Conservation (phyloP, 139 green algal genomes). For the Chlorella sp. region DNA sequence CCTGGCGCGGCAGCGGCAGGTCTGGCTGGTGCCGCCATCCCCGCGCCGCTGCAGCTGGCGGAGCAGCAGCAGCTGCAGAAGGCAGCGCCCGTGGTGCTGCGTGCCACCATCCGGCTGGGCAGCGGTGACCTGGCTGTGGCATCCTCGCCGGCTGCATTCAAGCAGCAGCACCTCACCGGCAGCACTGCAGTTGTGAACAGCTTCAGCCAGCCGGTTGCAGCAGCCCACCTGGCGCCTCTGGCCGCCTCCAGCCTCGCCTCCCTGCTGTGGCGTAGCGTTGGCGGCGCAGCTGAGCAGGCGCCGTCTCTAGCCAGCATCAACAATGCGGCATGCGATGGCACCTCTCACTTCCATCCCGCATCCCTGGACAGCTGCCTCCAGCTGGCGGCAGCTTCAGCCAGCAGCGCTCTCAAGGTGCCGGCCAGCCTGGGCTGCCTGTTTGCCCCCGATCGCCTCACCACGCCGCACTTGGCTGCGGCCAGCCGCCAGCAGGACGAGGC, state of each 20-base stretch:
- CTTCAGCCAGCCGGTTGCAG: not conserved
- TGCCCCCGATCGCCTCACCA: not conserved
- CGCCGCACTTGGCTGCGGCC: conserved; percentile 3
- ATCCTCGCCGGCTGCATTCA: conserved; percentile 26
- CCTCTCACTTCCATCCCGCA: conserved; percentile 54
- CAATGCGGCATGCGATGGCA: conserved; percentile 8
- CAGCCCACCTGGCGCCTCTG: not conserved
- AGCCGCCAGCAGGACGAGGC: conserved; percentile 1
- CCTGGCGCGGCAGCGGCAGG: not conserved
- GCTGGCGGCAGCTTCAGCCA: conserved; percentile 47
- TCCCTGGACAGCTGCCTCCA: conserved; percentile 69
- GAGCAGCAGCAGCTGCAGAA: not conserved
- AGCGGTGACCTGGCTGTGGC: conserved; percentile 1
- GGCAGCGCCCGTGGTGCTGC: conserved; percentile 7
- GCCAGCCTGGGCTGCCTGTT: conserved; percentile 21
- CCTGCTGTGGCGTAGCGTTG: not conserved
- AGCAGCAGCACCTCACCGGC: conserved; percentile 31
- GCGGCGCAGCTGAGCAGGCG: not conserved
- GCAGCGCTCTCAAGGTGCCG: conserved; percentile 29
- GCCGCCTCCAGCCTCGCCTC: not conserved
- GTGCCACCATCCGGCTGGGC: conserved; percentile 9
- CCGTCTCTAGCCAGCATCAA: conserved; percentile 13
- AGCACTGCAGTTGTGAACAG: not conserved
- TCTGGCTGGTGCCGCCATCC: conserved; percentile 31
- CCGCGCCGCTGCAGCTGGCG: conserved; percentile 32